Evolutionary conservation across 768 basidiomycete genomes (phyloP).

Genomic region (Kockovaella imperatae): DNA sequence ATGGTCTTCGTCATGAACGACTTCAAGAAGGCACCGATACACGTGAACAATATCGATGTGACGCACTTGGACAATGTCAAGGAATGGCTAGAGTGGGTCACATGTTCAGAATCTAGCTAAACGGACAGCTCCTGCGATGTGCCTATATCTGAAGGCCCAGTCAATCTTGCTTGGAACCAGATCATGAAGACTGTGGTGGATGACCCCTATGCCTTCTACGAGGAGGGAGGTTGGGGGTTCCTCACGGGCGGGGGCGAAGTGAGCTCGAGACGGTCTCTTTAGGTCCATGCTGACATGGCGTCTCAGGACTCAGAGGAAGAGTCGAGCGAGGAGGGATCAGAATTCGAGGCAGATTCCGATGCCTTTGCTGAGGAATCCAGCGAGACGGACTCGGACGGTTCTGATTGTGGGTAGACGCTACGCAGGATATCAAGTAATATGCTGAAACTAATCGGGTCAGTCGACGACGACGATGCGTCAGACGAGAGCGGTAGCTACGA

Average conservation of each 20-base stretch:
- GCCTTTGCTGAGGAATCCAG: slow-evolving; percentile 47
- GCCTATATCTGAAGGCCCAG: slow-evolving; percentile 85
- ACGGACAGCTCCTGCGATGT: slow-evolving; percentile 81
- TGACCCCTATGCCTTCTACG: slow-evolving; percentile 90
- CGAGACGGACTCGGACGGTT: slow-evolving; percentile 46
- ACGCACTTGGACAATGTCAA: slow-evolving; percentile 91
- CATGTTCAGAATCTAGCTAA: slow-evolving; percentile 15
- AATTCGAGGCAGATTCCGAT: slow-evolving; percentile 47
- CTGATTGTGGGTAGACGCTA: slow-evolving; percentile 55
- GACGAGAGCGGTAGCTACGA: slow-evolving; percentile 34
- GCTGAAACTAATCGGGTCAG: slow-evolving; percentile 56
- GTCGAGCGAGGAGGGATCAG: slow-evolving; percentile 35
- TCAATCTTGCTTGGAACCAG: slow-evolving; percentile 95
- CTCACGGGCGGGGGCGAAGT: slow-evolving; percentile 66
- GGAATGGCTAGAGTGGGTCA: slow-evolving; percentile 93
- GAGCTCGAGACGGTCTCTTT: slow-evolving; percentile 27
- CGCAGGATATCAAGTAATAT: slow-evolving; percentile 48
- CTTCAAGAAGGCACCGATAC: slow-evolving; percentile 81
- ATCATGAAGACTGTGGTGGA: slow-evolving; percentile 99
- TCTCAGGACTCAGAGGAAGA: slow-evolving; percentile 44
- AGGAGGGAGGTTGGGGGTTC: slow-evolving; percentile 91
- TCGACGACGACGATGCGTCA: slow-evolving; percentile 33
- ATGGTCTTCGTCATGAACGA: slow-evolving; percentile 95
- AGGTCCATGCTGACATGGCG: neutral
- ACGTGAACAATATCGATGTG: slow-evolving; percentile 92